Evolutionary conservation across 805 yeast genomes (phyloP), one percentile per base, ranked within the genome.

Genomic region (Priceomyces castillae): DNA sequence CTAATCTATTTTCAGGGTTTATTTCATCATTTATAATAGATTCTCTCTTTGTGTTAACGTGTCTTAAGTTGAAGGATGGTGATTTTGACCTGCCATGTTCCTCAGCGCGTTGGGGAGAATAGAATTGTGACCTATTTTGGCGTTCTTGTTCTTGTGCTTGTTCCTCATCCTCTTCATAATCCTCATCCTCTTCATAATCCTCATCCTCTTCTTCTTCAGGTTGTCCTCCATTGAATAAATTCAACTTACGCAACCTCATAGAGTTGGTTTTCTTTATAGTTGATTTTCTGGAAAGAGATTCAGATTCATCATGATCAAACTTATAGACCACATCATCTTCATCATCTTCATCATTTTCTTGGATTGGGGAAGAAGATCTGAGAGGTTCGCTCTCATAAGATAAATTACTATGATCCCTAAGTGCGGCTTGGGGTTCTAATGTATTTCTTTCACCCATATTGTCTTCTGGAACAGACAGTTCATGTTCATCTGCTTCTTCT

Each of bases 261-360:
- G 75, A 70, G 42, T 68, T 67, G 14, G 69, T 54, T 42, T 65
- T 67, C 42, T 62, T 65, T n/a, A 69, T 44, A 1, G 75, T 69
- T 4, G 72, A 63, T 41, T 65, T 67, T 37, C 74, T 52, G 2
- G 76, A 69, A 16, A 64, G 44, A 2, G 57, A 53, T 22, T 58
- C 59, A 3, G 53, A 52, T 6, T 54, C 59, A 11, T 57, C 61
- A 7, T 56, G 46, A 9, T 65, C 72, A 41, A 62, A 61, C 18
- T 58, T 56, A 48, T 65, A 65, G 7, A 65, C 59, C 9, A 53
- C 58, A 39, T 61, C 66, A 9, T 64, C 64, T 5, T 58, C 59
- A n/a, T 46, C 52, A n/a, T n/a, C n/a, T n/a, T 17, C 52, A 52
- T 5, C 51, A 49, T 7, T 41, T 47, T 15, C 17, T 33, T 10